A percentile compares a stretch with the other conserved stretches of the same genome.
phyloP scores from a whole-genome alignment of 306 rosid species.

The Alnus glutinosa region DNA sequence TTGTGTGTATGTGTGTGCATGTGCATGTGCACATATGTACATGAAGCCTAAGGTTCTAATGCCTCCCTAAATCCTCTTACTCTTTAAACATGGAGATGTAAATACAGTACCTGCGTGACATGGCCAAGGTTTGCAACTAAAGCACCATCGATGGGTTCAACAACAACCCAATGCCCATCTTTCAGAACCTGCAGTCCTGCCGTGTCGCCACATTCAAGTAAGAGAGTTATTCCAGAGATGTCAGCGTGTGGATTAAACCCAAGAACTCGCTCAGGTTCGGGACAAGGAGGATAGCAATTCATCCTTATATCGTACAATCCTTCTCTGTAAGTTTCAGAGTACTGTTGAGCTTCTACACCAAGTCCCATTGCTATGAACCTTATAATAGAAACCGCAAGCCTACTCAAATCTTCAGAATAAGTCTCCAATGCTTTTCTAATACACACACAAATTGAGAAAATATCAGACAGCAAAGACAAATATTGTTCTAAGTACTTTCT shows the following conservation, averaged over 20 bases:
- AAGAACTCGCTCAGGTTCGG: slow-evolving; percentile 50
- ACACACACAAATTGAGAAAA: slow-evolving; percentile 3
- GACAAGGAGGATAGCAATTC: slow-evolving; percentile 52
- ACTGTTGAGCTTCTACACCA: slow-evolving; percentile 33
- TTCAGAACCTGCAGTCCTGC: slow-evolving; percentile 48
- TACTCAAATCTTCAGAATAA: slow-evolving; percentile 46
- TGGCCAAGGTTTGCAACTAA: slow-evolving; percentile 51
- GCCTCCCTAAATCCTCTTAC: too few species aligned
- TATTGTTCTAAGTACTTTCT: neutral
- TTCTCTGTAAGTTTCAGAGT: slow-evolving; percentile 37
- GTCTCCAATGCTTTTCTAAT: slow-evolving; percentile 42
- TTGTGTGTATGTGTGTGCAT: too few species aligned
- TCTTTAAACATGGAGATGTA: too few species aligned
- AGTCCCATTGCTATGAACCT: slow-evolving; percentile 43
- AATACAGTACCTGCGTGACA: slow-evolving; percentile 33
- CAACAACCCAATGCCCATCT: slow-evolving; percentile 42
- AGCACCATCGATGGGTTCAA: slow-evolving; percentile 46
- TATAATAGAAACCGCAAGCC: slow-evolving; percentile 32
- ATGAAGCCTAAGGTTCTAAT: too few species aligned
- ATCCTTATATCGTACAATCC: slow-evolving; percentile 44
- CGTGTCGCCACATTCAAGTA: slow-evolving; percentile 41
- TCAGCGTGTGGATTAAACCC: slow-evolving; percentile 50
- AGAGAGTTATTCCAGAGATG: slow-evolving; percentile 46
- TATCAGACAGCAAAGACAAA: neutral
- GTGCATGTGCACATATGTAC: too few species aligned